phyloP scores from a whole-genome alignment of 2,329 filamentous ascomycete genomes.

The Tolypocladium guangdongense region DNA sequence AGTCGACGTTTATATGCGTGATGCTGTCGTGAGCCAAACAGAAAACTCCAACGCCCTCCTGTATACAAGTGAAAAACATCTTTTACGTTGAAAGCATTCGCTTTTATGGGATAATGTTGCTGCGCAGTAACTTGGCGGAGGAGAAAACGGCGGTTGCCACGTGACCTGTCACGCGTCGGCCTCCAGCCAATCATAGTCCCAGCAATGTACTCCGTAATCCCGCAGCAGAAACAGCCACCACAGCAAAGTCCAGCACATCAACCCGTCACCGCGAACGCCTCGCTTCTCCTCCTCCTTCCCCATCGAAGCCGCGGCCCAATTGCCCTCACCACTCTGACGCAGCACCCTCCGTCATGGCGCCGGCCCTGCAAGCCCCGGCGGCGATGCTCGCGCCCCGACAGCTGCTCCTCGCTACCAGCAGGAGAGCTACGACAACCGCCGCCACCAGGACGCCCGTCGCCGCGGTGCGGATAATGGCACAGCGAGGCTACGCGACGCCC shows the following conservation, averaged over 20 bases:
- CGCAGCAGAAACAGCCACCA: constrained; percentile 10
- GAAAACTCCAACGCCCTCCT: too few species aligned
- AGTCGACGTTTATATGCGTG: too few species aligned
- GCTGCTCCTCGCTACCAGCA: constrained; percentile 14
- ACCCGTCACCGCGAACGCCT: not conserved
- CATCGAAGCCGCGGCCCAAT: constrained; percentile 10
- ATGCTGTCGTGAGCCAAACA: too few species aligned
- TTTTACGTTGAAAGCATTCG: too few species aligned
- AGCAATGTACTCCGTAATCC: constrained; percentile 35
- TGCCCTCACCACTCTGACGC: constrained; percentile 7
- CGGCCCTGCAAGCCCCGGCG: constrained; percentile 18
- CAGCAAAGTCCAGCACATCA: not conserved
- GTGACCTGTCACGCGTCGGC: constrained; percentile 15
- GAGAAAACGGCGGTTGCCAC: constrained; percentile 7
- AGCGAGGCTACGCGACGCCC: constrained; percentile 52
- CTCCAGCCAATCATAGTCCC: constrained; percentile 23
- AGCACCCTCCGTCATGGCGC: constrained; percentile 16
- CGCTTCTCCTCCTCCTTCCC: constrained; percentile 3
- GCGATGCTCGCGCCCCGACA: constrained; percentile 25
- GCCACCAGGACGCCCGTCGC: constrained; percentile 9
- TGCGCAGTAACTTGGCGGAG: too few species aligned
- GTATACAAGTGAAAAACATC: too few species aligned
- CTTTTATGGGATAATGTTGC: too few species aligned
- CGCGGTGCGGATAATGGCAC: constrained; percentile 9
- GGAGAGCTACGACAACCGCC: not conserved